Base-by-base conservation (phyloP, 2,329 filamentous ascomycete species). In the Paracoccidioides lutzii region DNA sequence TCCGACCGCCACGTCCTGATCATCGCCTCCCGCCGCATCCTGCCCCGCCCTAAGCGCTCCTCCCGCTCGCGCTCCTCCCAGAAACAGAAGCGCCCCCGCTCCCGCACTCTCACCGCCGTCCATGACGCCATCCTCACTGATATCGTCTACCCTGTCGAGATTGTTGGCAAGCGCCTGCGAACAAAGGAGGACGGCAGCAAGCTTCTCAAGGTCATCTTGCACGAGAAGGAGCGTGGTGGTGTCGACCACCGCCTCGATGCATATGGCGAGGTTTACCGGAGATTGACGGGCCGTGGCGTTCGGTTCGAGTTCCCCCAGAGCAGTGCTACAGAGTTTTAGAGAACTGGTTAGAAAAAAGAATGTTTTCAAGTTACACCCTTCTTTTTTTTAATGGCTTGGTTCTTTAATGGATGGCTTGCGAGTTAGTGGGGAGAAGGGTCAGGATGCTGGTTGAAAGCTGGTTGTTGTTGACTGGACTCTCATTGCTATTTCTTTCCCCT, bases 241-340 rank as follows among this genome's bases (percentile, higher is more conserved):
- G 91, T 98, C 69, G 93, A 98, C 83, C 96, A 97, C 87, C 85
- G 93, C 76, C 88, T 98, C 69, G 93, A 98, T 79, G 96, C 91
- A 75, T 98, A 98, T 84, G 88, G 89, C 65, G 93, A 98, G 85
- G 93, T 98, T 75, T 98, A 98, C 88, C 89, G 90, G 78, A 86
- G 89, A 72, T 81, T 98, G 73, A 98, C 93, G 62, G 93, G 93
- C 78, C 93, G 94, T 79, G 84, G 84, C 74, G 93, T 97, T 75
- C 84, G 85, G 78, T 98, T 98, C 74, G 93, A 98, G 85, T 98
- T 98, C 85, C 93, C 93, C 70, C 87, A 94, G 81, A 81, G 81
- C 73, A 80, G 80, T 71, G 76, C 79, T 71, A 69, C 82, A 67
- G 90, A 95, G 74, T 94, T 87, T 79, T 95, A 93, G 80, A 80